phyloP scores from a whole-genome alignment of 176 grass and related monocot species.

The Hordeum marinum region DNA sequence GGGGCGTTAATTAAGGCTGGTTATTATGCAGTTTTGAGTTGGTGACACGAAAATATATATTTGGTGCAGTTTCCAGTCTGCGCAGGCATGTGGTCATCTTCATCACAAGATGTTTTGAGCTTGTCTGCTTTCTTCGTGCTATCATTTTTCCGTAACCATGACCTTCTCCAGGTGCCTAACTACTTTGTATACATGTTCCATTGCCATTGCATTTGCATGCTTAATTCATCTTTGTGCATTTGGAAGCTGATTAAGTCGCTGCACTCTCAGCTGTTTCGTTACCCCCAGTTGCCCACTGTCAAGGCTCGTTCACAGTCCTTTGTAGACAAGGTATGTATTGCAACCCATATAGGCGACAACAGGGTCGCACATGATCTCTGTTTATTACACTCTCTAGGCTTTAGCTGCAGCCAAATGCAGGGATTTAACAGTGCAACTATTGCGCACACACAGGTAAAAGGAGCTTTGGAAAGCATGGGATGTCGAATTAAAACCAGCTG shows the following conservation, averaged over 20 bases:
- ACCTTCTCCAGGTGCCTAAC: background rate
- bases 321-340: background rate
- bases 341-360: background rate
- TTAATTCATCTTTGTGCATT: background rate
- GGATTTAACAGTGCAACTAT: background rate
- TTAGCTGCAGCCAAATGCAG: background rate
- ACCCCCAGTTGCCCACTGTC: background rate
- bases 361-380: background rate
- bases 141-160: background rate
- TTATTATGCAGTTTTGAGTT: background rate
- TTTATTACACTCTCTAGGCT: background rate
- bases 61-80: background rate
- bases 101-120: background rate
- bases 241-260: background rate
- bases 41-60: background rate
- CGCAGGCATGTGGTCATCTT: background rate
- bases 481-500: slow-evolving; percentile 6
- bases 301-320: background rate
- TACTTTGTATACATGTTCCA: background rate
- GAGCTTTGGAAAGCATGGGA: background rate
- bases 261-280: background rate
- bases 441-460: background rate
- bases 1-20: background rate
- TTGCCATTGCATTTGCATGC: background rate
- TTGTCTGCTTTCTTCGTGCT: background rate